Base-by-base conservation (phyloP, 2,329 filamentous ascomycete genomes). In the Botryotinia convoluta region DNA sequence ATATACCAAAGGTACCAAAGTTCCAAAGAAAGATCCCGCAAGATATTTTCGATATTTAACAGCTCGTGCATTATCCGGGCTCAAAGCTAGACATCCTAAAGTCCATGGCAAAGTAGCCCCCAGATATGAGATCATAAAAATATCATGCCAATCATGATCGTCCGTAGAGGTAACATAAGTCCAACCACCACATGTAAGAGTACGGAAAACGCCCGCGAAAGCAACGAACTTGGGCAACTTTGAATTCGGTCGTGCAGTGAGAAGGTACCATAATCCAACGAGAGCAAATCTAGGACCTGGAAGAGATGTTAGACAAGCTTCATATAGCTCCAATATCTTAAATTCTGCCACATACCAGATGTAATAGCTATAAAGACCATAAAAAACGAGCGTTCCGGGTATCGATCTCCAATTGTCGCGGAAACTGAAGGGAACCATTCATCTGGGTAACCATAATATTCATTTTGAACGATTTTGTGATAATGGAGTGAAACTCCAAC, bases 111-210 rank as follows among this genome's bases (percentile, higher is more conserved):
- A 86, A 4, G 96, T 98, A 48, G 94, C 92, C 63, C 99, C 91
- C 72, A 99, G 87, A 83, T 99, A 99, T 22, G 94, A 97, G 78
- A 99, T 98, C 96, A 99, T 99, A 82, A 99, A 95, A 76, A 98
- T 95, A 81, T 99, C 96, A 82, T 99, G 96, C 95, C 94, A 98
- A 83, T 97, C 91, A 83, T 99, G 96, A 82, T 98, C 94, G 82
- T 99, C 96, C 61, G 96, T 99, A 75, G 96, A 98, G 39, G 96
- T 99, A 75, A 99, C 91, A 83, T 98, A 99, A 71, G 96, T 98
- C 95, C 96, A 99, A 74, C 96, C 96, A 78, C 95, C 96, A 81
- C 96, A 99, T 6, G 94, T 97, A 74, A 98, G 84, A 16, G 95
- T 98, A 79, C 96, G 90, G 80, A 98, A 91, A 70, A 98, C 77